Base-by-base conservation (phyloP, 1,284 basidiomycete genomes). In the Hemileia vastatrix region DNA sequence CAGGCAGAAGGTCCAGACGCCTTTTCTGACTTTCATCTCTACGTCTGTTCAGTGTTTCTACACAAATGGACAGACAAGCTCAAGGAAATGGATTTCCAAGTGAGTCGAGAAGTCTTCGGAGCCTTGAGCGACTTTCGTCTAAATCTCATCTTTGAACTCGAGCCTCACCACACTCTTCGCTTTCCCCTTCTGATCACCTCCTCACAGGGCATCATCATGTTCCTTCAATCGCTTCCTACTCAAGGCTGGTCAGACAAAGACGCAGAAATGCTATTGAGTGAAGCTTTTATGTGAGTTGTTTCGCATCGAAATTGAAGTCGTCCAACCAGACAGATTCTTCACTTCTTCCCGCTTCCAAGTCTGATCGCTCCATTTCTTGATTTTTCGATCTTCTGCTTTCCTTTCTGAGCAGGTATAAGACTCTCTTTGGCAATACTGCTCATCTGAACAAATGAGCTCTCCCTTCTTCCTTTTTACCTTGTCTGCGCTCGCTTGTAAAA, bases 191-290 rank as follows among this genome's bases (percentile, higher is more conserved):
- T 9, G 9, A 19, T 27, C 51, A 15, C 9, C 2, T 31, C 18
- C 57, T 36, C 64, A 2, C 68, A 94, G 90, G 92, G 90, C 56
- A 95, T 97, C 77, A 97, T 98, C 77, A 97, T 98, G 87, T 97
- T 96, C 79, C 81, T 98, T 2, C 94, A 97, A 77, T 90, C 89
- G 4, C 81, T 95, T 3, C 94, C 94, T 9, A 98, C 94, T 1
- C 89, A 94, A 71, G 83, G 83, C 57, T 98, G 94, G 94, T 84
- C 84, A 6, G 94, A 97, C 76, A 86, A 92, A 71, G 91, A 97
- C 74, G 87, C 96, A 52, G 92, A 96, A 75, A 83, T 97, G 77
- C 83, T 98, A 13, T 83, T 98, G 50, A 90, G 88, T 70, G 90
- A 97, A 77, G 94, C 94, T 8, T 98, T 95, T 72, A 88, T 97